Evolutionary conservation across 1,284 basidiomycete species (phyloP).

Genomic region (Marasmius sp.): DNA sequence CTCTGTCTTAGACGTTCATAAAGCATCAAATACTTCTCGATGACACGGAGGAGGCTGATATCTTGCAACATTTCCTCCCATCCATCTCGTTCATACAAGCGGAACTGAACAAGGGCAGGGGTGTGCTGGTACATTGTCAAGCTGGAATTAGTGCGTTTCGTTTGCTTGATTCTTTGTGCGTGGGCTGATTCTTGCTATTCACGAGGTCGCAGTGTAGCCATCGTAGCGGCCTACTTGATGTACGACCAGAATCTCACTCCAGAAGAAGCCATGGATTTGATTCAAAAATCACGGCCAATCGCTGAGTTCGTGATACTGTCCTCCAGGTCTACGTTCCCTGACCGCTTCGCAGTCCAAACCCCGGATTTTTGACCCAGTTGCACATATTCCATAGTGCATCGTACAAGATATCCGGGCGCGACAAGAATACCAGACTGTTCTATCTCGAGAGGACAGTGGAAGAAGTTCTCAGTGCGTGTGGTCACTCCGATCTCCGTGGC

Average conservation of each 20-base stretch:
- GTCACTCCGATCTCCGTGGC: constrained; percentile 8
- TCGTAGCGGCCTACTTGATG: constrained; percentile 86
- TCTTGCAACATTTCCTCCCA: constrained; percentile 73
- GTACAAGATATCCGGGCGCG: constrained; percentile 66
- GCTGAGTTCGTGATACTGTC: constrained; percentile 50
- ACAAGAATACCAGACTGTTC: constrained; percentile 75
- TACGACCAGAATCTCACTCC: constrained; percentile 63
- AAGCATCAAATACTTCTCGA: constrained; percentile 72
- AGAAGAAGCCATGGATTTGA: constrained; percentile 65
- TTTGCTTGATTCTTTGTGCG: neutral
- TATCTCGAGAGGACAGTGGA: constrained; percentile 76
- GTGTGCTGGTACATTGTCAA: constrained; percentile 85
- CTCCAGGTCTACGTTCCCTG: constrained; percentile 1
- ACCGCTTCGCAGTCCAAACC: constrained; percentile 63
- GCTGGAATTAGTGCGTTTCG: constrained; percentile 77
- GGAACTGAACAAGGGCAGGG: constrained; percentile 70
- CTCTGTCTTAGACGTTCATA: constrained; percentile 56
- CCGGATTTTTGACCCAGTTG: constrained; percentile 76
- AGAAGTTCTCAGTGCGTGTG: constrained; percentile 71
- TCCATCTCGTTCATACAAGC: constrained; percentile 80
- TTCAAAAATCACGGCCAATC: constrained; percentile 62
- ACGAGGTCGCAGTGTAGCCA: constrained; percentile 76
- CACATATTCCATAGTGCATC: constrained; percentile 74
- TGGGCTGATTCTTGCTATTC: neutral
- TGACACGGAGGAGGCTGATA: constrained; percentile 69